These are phyloP conservation scores for Acidiella bohemica DNA, from an alignment of 495 filamentous ascomycete genomes.

Conservation along the genomic window DNA sequence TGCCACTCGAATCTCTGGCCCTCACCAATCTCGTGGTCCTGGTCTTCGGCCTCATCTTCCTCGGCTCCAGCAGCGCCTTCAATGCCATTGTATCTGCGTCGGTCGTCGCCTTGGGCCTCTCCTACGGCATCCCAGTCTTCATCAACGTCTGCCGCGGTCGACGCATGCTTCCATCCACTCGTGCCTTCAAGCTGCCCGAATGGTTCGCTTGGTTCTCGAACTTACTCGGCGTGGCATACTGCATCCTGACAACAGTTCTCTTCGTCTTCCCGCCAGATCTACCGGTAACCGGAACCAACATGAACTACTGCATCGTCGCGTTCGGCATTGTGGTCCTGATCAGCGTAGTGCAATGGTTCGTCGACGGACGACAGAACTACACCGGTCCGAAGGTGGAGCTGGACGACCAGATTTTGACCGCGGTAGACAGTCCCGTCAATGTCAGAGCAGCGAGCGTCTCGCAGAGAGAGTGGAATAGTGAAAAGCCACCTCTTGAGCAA, in stretches of 20 bases:
- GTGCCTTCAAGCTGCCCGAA: constrained; percentile 47
- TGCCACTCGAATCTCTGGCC: constrained; percentile 57
- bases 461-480: neutral
- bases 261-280: constrained; percentile 61
- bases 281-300: constrained; percentile 53
- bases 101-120: constrained; percentile 56
- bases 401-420: constrained; percentile 5
- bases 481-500: neutral
- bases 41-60: constrained; percentile 59
- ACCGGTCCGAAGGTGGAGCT: constrained; percentile 38
- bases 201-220: constrained; percentile 50
- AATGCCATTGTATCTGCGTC: constrained; percentile 59
- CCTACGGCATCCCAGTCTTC: constrained; percentile 58
- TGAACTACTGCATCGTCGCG: constrained; percentile 49
- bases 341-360: constrained; percentile 51
- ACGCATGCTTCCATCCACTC: constrained; percentile 44
- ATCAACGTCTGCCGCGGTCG: constrained; percentile 55
- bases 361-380: constrained; percentile 63
- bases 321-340: constrained; percentile 57
- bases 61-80: constrained; percentile 55
- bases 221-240: constrained; percentile 50
- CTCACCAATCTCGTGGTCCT: constrained; percentile 51
- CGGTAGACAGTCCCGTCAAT: constrained; percentile 6
- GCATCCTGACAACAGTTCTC: constrained; percentile 54
- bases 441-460: neutral